Conservation (phyloP, 345 rosid genomes). For the Sisymbrium irio region DNA sequence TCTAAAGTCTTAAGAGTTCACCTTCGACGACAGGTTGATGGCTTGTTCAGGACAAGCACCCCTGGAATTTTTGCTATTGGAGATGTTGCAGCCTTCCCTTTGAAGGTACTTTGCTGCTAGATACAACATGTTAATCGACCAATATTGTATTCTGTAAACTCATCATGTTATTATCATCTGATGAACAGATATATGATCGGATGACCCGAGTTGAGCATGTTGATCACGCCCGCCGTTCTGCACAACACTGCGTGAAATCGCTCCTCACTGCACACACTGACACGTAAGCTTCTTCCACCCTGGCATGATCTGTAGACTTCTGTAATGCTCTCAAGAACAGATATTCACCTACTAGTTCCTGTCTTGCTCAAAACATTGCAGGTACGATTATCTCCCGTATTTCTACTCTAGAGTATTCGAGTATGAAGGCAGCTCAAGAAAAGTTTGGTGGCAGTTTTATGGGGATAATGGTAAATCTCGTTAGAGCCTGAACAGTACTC, state of each 20-base stretch:
- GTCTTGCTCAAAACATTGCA: slow-evolving; percentile 34
- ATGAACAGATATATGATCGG: slow-evolving; percentile 73
- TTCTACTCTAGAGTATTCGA: slow-evolving; percentile 92
- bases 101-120: slow-evolving; percentile 55
- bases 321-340: slow-evolving; percentile 10
- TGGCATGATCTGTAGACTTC: neutral
- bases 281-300: slow-evolving; percentile 43
- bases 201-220: slow-evolving; percentile 89
- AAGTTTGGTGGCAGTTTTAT: slow-evolving; percentile 93
- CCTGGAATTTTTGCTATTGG: slow-evolving; percentile 98
- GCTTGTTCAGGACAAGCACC: slow-evolving; percentile 65
- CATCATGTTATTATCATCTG: slow-evolving; percentile 3
- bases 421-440: slow-evolving; percentile 88
- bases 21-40: slow-evolving; percentile 66
- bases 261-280: slow-evolving; percentile 69
- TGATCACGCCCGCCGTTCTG: slow-evolving; percentile 92
- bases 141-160: slow-evolving; percentile 7
- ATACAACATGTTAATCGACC: slow-evolving; percentile 9
- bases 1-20: slow-evolving; percentile 7
- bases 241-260: slow-evolving; percentile 81
- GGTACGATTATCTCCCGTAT: slow-evolving; percentile 90
- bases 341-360: slow-evolving; percentile 10
- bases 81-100: slow-evolving; percentile 96
- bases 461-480: slow-evolving; percentile 78
- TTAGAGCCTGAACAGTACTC: neutral